Conservation (phyloP, 257 asterid species). For the Parsonsia alboflavescens region DNA sequence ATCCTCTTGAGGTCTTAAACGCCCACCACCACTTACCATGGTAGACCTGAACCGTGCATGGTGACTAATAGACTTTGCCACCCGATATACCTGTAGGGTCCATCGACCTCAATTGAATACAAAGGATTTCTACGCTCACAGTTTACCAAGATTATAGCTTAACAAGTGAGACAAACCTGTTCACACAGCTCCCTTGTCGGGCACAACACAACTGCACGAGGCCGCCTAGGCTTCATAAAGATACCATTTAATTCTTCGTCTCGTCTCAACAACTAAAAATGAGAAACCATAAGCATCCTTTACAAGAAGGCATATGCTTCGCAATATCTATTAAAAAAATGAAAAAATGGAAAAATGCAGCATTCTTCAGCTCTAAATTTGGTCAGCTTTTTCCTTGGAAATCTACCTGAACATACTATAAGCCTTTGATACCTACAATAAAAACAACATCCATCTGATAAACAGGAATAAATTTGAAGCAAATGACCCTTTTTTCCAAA, state of each 20-base stretch:
- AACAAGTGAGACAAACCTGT: slow-evolving; percentile 46
- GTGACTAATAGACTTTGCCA: slow-evolving; percentile 79
- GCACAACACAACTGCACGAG: slow-evolving; percentile 88
- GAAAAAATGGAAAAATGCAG: neutral
- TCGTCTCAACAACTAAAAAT: slow-evolving; percentile 65
- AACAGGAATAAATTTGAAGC: neutral
- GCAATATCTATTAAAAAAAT: neutral
- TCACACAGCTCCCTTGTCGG: slow-evolving; percentile 99
- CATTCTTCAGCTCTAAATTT: neutral
- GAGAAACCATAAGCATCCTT: slow-evolving; percentile 11
- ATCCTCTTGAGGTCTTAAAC: slow-evolving; percentile 93
- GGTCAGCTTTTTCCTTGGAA: neutral
- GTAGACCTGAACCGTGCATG: slow-evolving; percentile 92
- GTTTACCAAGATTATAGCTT: neutral
- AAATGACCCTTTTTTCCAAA: too few relatives aligned
- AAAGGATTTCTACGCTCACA: slow-evolving; percentile 2
- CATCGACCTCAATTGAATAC: slow-evolving; percentile 8
- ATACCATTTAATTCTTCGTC: slow-evolving; percentile 81
- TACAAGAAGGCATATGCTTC: neutral
- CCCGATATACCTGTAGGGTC: slow-evolving; percentile 67
- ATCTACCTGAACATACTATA: neutral
- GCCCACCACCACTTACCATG: slow-evolving; percentile 98
- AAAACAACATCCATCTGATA: neutral
- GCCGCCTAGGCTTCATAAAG: slow-evolving; percentile 91
- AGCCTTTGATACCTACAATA: neutral